These are phyloP conservation scores for Trametes punicea DNA, from an alignment of 768 basidiomycete genomes.

Conservation along the genomic window DNA sequence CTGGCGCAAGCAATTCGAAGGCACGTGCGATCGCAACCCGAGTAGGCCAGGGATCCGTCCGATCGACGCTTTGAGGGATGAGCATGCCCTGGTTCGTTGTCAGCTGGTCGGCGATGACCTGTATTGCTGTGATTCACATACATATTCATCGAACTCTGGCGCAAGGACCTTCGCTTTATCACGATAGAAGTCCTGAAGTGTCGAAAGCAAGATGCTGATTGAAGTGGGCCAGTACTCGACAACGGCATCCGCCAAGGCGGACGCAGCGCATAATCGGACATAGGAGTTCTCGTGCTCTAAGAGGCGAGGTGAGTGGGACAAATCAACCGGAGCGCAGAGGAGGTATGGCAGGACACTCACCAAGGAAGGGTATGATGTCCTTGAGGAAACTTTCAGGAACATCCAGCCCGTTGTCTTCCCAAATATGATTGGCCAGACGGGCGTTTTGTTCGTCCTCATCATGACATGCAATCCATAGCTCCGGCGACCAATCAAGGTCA, in stretches of 20 bases:
- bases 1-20: slow-evolving; percentile 64
- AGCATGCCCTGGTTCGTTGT: slow-evolving; percentile 77
- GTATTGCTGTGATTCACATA: slow-evolving; percentile 34
- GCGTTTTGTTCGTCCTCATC: slow-evolving; percentile 90
- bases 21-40: slow-evolving; percentile 70
- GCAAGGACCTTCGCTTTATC: slow-evolving; percentile 88
- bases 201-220: slow-evolving; percentile 43
- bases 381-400: slow-evolving; percentile 65
- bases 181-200: slow-evolving; percentile 70
- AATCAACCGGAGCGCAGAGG: neutral
- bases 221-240: slow-evolving; percentile 61
- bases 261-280: slow-evolving; percentile 69
- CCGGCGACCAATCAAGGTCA: slow-evolving; percentile 88
- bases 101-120: neutral
- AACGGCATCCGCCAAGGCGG: slow-evolving; percentile 74
- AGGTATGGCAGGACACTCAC: slow-evolving; percentile 40
- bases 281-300: slow-evolving; percentile 78
- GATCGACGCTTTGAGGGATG: slow-evolving; percentile 80
- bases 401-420: slow-evolving; percentile 96
- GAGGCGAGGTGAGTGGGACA: neutral
- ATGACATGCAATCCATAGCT: slow-evolving; percentile 84
- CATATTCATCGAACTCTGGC: slow-evolving; percentile 93
- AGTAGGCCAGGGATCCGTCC: slow-evolving; percentile 84
- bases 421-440: slow-evolving; percentile 71
- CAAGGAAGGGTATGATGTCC: slow-evolving; percentile 62